These are phyloP conservation scores for Carallia brachiata DNA, from an alignment of 345 rosid species.

Conservation along the genomic window DNA sequence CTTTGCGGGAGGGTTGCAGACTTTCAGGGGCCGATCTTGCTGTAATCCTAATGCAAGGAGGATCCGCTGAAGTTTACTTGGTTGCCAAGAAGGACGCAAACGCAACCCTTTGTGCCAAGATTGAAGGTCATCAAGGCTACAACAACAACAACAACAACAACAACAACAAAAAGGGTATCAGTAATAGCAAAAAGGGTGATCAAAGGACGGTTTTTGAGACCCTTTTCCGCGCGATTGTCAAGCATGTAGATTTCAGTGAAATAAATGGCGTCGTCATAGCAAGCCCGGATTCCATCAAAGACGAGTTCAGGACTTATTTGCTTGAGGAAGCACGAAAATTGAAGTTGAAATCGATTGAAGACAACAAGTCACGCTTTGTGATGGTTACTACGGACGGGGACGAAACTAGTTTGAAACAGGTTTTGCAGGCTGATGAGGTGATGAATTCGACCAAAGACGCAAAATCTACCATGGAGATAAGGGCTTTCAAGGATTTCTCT, in stretches of 20 bases:
- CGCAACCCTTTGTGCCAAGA: slow-evolving; percentile 12
- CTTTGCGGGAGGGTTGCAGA: no score
- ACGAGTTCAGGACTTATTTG: slow-evolving; percentile 8
- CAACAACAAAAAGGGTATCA: neutral
- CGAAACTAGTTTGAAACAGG: neutral
- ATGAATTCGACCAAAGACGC: slow-evolving; percentile 13
- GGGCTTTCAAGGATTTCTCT: slow-evolving; percentile 13
- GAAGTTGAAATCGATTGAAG: slow-evolving; percentile 8
- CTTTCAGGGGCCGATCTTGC: neutral
- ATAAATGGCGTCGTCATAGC: slow-evolving; percentile 11
- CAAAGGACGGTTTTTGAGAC: neutral
- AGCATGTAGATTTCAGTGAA: slow-evolving; percentile 15
- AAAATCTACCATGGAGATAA: slow-evolving; percentile 10
- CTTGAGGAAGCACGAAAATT: slow-evolving; percentile 5
- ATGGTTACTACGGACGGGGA: neutral
- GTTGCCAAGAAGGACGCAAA: slow-evolving; percentile 5
- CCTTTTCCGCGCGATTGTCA: slow-evolving; percentile 8
- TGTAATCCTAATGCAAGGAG: slow-evolving; percentile 13
- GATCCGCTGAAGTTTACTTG: slow-evolving; percentile 3
- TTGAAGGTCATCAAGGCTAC: neutral
- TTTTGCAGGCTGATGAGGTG: slow-evolving; percentile 3
- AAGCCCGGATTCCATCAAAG: slow-evolving; percentile 3
- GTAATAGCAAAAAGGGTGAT: neutral
- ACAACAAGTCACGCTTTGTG: slow-evolving; percentile 12
- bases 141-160: no score